Evolutionary conservation across 2,329 filamentous ascomycete genomes (phyloP), one percentile per base, ranked within the genome.

Genomic region (Paraconiothyrium sp.): DNA sequence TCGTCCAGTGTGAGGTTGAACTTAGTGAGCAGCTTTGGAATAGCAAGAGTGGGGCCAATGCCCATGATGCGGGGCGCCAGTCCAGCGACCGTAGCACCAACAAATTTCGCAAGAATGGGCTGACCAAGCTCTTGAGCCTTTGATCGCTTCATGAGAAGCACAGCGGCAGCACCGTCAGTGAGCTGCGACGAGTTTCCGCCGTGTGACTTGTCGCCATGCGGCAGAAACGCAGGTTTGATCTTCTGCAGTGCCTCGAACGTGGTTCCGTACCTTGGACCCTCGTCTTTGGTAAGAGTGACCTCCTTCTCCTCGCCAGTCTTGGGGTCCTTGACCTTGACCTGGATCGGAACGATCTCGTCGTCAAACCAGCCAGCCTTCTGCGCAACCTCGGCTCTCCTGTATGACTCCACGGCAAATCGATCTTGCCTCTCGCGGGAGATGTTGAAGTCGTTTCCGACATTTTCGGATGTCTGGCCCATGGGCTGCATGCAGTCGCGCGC

Each of bases 391-490:
- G 95, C 95, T 51, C 93, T 87, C 67, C 89, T 87, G 84, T 93
- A 99, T 49, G 90, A 93, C 83, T 96, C 93, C 10, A 91, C 91
- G 0, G 95, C 92, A 78, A 89, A 98, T 68, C 86, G 84, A 80
- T 99, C 95, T 82, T 98, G 92, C 77, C 83, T 82, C 76, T 94
- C 89, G 63, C 95, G 88, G 2, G 88, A 82, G 76, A 99, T 90
- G 76, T 90, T 88, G 79, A 98, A 98, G 82, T 98, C 95, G 52
- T 88, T 88, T 71, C 90, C 93, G 32, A 99, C 93, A 77, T 98
- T 98, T 84, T 99, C 95, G 62, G 91, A 94, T 2, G 95, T 99
- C 88, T 97, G 96, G 24, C 95, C 95, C 95, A 99, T 99, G 68
- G 94, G 92, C 85, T 93, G 88, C 88, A 94, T 88, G 85, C 93